A percentile compares a stretch with the other conserved stretches of the same genome.
Conservation (phyloP, 179 eudicot species). For the Pouteria campechiana region DNA sequence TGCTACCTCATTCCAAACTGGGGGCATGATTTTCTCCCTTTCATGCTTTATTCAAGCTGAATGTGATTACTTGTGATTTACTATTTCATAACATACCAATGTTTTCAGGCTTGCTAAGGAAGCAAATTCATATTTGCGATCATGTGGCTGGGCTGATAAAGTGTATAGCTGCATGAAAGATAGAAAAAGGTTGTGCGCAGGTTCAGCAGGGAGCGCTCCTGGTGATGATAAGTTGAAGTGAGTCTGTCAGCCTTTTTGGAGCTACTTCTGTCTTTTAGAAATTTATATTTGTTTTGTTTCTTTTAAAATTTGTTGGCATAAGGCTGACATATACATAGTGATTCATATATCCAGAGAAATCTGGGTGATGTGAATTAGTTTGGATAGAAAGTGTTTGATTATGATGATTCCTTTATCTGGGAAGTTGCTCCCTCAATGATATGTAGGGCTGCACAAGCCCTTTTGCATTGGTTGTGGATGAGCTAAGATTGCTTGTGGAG, state of each 20-base stretch:
- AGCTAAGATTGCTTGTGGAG: too few relatives aligned
- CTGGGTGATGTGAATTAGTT: neutral
- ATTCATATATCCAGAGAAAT: neutral
- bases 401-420: too few relatives aligned
- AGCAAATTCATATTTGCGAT: conserved; percentile 37
- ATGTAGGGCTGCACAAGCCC: too few relatives aligned
- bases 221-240: conserved; percentile 43
- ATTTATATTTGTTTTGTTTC: neutral
- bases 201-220: conserved; percentile 19
- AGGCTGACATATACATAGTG: neutral
- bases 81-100: too few relatives aligned
- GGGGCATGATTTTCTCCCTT: too few relatives aligned
- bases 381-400: neutral
- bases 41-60: too few relatives aligned
- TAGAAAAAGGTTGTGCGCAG: conserved; percentile 40
- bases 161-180: conserved; percentile 51
- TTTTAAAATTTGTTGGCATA: neutral
- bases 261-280: neutral
- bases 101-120: conserved; percentile 59
- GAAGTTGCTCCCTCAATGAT: too few relatives aligned
- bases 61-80: too few relatives aligned
- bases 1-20: too few relatives aligned
- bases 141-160: conserved; percentile 70
- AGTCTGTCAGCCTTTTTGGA: conserved; percentile 13
- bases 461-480: too few relatives aligned